Conservation (phyloP, 805 yeast genomes). For the Cyberlindnera japonica region DNA sequence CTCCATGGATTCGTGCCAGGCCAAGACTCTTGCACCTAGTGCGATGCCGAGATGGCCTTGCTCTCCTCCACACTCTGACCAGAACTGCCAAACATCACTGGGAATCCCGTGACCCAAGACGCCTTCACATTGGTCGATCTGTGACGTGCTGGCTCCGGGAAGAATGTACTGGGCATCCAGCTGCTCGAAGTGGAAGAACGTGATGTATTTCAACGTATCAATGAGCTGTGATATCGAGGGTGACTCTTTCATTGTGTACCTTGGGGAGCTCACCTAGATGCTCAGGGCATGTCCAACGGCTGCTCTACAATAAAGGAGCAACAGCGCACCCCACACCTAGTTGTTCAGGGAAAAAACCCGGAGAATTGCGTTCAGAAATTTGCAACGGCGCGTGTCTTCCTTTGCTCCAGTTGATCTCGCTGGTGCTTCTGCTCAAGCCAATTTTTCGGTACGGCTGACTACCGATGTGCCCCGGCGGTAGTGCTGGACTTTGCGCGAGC, state of each 20-base stretch:
- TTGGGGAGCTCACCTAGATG: no score
- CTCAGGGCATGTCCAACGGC: no score
- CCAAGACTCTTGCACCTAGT: slow-evolving; percentile 7
- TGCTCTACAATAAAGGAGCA: no score
- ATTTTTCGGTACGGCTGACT: no score
- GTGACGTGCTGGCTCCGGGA: slow-evolving; percentile 5
- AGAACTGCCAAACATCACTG: slow-evolving; percentile 11
- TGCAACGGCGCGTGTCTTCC: no score
- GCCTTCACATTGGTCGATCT: slow-evolving; percentile 8
- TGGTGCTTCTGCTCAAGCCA: no score
- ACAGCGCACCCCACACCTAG: background rate
- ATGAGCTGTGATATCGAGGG: slow-evolving; percentile 2
- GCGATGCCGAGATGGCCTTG: slow-evolving; percentile 4
- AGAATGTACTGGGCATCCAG: slow-evolving; percentile 11
- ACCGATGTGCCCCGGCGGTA: no score
- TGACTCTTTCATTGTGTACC: background rate
- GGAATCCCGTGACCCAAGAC: slow-evolving; percentile 8
- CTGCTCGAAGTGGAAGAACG: slow-evolving; percentile 10
- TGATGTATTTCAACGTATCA: slow-evolving; percentile 12
- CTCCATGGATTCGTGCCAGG: slow-evolving; percentile 7
- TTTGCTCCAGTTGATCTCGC: slow-evolving; percentile 1
- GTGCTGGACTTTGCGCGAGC: no score
- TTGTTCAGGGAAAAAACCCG: background rate
- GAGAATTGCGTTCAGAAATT: no score
- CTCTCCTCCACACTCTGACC: slow-evolving; percentile 15